Evolutionary conservation across 2,329 filamentous ascomycete species (phyloP), one percentile per base, ranked within the genome.

Genomic region (Penicillium sp.): DNA sequence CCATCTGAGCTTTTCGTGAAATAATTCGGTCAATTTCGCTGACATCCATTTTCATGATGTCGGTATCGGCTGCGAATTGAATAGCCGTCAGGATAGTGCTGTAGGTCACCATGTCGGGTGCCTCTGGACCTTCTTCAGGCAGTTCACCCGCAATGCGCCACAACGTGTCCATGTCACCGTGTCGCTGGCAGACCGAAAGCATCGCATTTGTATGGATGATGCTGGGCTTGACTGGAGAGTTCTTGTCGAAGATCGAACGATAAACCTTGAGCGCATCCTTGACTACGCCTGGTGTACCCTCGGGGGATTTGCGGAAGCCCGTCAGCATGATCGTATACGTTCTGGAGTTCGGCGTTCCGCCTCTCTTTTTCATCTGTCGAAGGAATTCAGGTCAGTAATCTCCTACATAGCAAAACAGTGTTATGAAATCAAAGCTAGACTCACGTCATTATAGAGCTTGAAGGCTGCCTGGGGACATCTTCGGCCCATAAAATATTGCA

Each of bases 291-390:
- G 69, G 48, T 46, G 9, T n/a, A 47, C 44, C 36, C 85, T 77
- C 1, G 8, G 77, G 64, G 13, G 84, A 81, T 34, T 75, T 69
- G 32, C 84, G 78, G 44, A 90, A 81, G 24, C 89, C 91, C 41
- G 80, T 77, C 56, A 98, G 82, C 48, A 97, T 79, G 47, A 87
- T 83, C 14, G 87, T 93, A 64, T 87, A 96, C 0, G 93, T 96
- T 59, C 85, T 80, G 3, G 81, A 78, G 64, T 90, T 91, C 1
- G 93, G 91, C 22, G 79, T 75, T 59, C 94, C 86, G 4, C 77
- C 84, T 51, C 89, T 80, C 72, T 97, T 97, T 73, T 97, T 98
- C 91, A 98, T 97, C 86, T 88, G 56, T 10, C 48, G 46, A 40
- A 47, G 35, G 57, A 40, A 34, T 20, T 14, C 5, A 8, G 32